Conservation (phyloP, 2,329 filamentous ascomycete genomes). For the Corinectria fuckeliana region DNA sequence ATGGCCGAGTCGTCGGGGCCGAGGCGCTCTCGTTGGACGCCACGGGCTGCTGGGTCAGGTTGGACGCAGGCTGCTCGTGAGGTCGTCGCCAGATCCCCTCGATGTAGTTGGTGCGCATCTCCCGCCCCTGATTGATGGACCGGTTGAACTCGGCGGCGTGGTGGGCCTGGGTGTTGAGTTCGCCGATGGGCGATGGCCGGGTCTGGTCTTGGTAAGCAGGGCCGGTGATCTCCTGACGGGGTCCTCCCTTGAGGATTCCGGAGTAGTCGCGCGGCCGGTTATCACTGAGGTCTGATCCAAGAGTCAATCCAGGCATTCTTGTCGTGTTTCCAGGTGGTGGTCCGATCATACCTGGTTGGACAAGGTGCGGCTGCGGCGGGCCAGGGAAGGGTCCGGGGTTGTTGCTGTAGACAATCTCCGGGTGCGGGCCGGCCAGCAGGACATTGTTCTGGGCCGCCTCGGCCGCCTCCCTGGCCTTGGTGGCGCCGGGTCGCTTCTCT, state of each 20-base stretch:
- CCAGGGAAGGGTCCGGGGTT: constrained; percentile 69
- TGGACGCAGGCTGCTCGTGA: constrained; percentile 74
- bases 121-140: constrained; percentile 78
- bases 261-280: constrained; percentile 81
- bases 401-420: constrained; percentile 89
- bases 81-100: constrained; percentile 82
- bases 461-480: constrained; percentile 84
- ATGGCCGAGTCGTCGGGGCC: constrained; percentile 58
- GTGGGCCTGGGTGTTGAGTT: constrained; percentile 84
- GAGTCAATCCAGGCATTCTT: constrained; percentile 84
- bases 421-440: constrained; percentile 71
- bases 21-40: constrained; percentile 50
- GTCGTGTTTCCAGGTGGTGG: constrained; percentile 67
- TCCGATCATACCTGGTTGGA: constrained; percentile 76
- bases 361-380: constrained; percentile 70
- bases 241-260: constrained; percentile 76
- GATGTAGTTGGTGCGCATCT: constrained; percentile 79
- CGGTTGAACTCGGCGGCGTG: constrained; percentile 94
- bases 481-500: constrained; percentile 91
- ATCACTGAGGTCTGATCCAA: constrained; percentile 79
- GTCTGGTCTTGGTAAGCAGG: constrained; percentile 88
- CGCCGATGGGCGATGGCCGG: constrained; percentile 74
- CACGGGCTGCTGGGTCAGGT: constrained; percentile 55
- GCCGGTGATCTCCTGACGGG: constrained; percentile 88
- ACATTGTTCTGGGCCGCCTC: constrained; percentile 68